Base-by-base conservation (phyloP, 208 protist species). In the Leishmania major region DNA sequence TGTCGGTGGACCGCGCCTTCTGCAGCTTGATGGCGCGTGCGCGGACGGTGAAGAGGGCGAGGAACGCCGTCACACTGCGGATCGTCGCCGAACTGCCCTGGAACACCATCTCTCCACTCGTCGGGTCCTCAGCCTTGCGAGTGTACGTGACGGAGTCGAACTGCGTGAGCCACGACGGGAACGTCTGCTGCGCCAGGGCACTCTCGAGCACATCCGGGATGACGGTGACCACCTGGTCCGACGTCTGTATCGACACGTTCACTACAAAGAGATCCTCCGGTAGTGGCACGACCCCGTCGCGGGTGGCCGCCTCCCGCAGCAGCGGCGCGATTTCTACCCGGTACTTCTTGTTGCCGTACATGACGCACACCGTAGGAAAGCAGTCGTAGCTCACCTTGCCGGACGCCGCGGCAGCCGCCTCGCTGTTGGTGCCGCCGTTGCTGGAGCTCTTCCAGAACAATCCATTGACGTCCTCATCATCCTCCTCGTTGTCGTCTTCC, bases 1-100 rank as follows among this genome's bases (percentile, higher is more conserved):
- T 95, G 81, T 98, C 93, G 13, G 96, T 98, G n/a, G 94, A 97
- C 59, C 89, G 88, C 17, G 91, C 94, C 82, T 91, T 87, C 60
- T 76, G 80, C 62, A 96, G 8, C 53, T 94, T 90, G 57, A 96
- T 93, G 4, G 91, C 91, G 37, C 83, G 85, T 37, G 85, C 85
- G 62, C 84, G 62, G 25, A 96, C 83, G n/a, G 90, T 96, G 84
- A 97, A 96, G 84, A 96, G 90, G 19, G 93, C 88, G 25, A 98
- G 86, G 70, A 96, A 93, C 15, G 87, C 87, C 8, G 88, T 84
- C n/a, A 96, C 95, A 13, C 90, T 85, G 11, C 90, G 90, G 67
- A 97, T 86, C 47, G 86, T 96, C 40, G 93, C 91, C 60, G 81
- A 84, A n/a, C 37, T 55, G 51, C 95, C 95, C 80, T 96, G 92